Evolutionary conservation across 331 rosid species (phyloP), one percentile per base, ranked within the genome.

Genomic region (Malus hybrid): DNA sequence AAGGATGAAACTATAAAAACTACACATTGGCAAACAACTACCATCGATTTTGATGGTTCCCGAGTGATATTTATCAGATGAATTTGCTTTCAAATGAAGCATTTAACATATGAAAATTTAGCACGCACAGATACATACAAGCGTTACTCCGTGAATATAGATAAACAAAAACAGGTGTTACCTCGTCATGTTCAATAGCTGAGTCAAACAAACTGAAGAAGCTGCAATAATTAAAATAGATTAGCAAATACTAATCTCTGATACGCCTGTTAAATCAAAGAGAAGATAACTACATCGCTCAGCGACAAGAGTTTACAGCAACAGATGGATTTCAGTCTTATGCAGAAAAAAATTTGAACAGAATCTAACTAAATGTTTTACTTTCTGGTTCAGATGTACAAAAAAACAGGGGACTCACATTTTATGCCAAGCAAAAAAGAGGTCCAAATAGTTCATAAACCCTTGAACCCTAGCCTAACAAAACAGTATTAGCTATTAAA

Each of bases 141-240:
- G 28, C 66, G 22, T 44, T 55, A 32, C 32, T 31, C 50, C 1
- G 32, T 44, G 59, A 18, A 72, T 4, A 57, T 16, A 60, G 24
- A 73, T 12, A 31, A 9, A 27, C 11, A 33, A 14, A n/a, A 55
- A 46, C 27, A 32, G 52, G 71, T 27, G 66, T 73, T 81, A 78
- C 96, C 88, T 90, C 88, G 72, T 88, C 93, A 67, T 83, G 76
- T 36, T 36, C 42, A 36, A 36, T 0, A 36, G 42, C 1, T 36
- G 42, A 36, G 42, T 36, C 42, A 36, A 36, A 86, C 96, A 90
- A 90, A 80, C 83, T 88, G 84, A 90, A 88, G 81, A 90, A 90
- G 81, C 96, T 90, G 86, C 82, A 84, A 48, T 15, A 34, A 68
- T 68, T 10, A 57, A 5, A 5, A 18, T 52, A 52, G 57, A 52